Evolutionary conservation across 2,329 filamentous ascomycete genomes (phyloP), one percentile per base, ranked within the genome.

Genomic region (Xylariaceae sp.): DNA sequence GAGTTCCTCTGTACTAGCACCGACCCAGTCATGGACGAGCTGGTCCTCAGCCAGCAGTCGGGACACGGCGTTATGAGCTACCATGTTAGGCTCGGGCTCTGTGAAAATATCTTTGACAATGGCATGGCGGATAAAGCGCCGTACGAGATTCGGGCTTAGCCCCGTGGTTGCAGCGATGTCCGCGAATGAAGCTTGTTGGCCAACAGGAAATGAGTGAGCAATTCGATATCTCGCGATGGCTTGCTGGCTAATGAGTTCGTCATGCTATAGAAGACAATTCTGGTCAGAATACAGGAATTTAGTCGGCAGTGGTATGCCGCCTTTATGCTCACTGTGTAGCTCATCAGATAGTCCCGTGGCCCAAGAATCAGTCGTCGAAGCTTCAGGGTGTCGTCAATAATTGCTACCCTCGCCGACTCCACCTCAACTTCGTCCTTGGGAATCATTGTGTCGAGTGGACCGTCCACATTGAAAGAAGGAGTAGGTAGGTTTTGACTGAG

Each of bases 171-270:
- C 39, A 1, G 63, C 61, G 22, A 66, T 60, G 1, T 63, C 56
- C 14, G 53, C 49, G 18, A 64, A 63, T 1, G 58, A 55, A 6
- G 60, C 50, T 19, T 61, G 53, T 2, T 33, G 28, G 14, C 56
- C 60, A 17, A 63, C 43, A 0, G 61, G 61, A 44, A 65, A 62
- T 2, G 54, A 43, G 18, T 63, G 61, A 1, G 59, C 59, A 12
- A 66, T 36, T 1, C 51, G 22, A 42, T 60, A 65, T 1, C 60
- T 56, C 1, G 50, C 51, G 31, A 61, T 64, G 11, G 57, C 63
- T 55, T 64, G 62, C 43, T 63, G 60, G 50, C 56, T 60, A 12
- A 66, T 45, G 2, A 66, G 50, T 40, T 61, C 59, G 43, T 63
- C 47, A 19, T 60, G 59, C 60, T 61, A 14, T 40, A 22, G 38